Conservation (phyloP, 75 land plant genomes). For the Pinus taeda region DNA sequence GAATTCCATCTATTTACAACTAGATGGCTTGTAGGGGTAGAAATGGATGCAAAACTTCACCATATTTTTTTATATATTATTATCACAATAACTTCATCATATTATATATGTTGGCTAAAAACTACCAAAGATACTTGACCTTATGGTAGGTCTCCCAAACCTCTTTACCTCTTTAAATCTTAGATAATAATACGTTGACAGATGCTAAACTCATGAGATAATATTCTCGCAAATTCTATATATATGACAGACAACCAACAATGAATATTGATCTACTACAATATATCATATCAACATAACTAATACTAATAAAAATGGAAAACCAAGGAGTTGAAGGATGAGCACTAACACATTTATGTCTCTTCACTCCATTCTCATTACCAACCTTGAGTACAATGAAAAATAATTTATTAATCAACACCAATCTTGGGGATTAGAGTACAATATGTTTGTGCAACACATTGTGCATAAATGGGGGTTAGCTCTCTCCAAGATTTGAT, state of each 20-base stretch:
- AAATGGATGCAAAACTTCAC: not conserved
- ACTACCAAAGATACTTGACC: not conserved
- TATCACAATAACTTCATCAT: not conserved
- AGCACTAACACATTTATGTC: constrained; percentile 40
- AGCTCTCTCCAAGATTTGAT: not conserved
- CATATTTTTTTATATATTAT: not conserved
- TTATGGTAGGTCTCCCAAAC: not conserved
- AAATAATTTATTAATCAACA: not conserved
- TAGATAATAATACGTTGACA: too few relatives aligned
- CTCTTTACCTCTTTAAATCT: not conserved
- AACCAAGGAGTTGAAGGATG: constrained; percentile 63
- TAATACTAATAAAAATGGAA: not conserved
- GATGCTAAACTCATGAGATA: not conserved
- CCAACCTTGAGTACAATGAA: not conserved
- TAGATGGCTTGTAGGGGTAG: too few relatives aligned
- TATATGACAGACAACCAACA: not conserved
- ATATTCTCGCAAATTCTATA: not conserved
- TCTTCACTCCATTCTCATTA: constrained; percentile 68
- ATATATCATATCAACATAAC: not conserved
- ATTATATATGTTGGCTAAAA: not conserved
- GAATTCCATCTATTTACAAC: too few relatives aligned
- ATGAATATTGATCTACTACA: not conserved
- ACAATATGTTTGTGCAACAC: not conserved
- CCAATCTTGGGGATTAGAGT: not conserved
- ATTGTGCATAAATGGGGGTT: not conserved